Conservation (phyloP, 306 rosid genomes). For the Sphenostylis stenocarpa region DNA sequence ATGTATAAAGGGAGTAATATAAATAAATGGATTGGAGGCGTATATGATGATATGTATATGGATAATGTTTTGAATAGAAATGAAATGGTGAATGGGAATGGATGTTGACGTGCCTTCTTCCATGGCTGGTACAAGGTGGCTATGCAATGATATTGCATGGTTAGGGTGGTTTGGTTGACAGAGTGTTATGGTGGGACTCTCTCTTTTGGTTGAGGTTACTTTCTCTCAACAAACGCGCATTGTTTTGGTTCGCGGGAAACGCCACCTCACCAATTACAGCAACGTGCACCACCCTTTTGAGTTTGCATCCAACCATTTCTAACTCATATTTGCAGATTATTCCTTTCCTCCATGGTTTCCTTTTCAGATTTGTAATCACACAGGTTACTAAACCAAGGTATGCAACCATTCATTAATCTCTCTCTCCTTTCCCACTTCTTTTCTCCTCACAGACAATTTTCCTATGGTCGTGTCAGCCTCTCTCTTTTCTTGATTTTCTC, state of each 20-base stretch:
- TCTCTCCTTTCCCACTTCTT: background rate
- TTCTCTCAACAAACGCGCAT: slow-evolving; percentile 45
- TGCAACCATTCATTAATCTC: background rate
- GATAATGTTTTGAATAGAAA: background rate
- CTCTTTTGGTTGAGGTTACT: slow-evolving; percentile 13
- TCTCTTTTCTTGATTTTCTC: background rate
- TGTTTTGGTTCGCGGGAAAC: background rate
- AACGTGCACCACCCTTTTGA: background rate
- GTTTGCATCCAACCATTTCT: slow-evolving; percentile 31
- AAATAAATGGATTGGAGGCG: background rate
- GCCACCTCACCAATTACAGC: slow-evolving; percentile 2
- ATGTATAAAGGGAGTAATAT: background rate
- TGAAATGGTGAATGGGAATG: background rate
- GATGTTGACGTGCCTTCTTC: slow-evolving; percentile 6
- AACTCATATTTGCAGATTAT: background rate
- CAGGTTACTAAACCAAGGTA: slow-evolving; percentile 32
- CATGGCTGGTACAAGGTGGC: background rate
- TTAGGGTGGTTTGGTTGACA: slow-evolving; percentile 27
- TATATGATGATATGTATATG: background rate
- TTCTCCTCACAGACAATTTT: slow-evolving; percentile 16
- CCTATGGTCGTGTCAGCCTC: background rate
- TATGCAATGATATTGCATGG: slow-evolving; percentile 33
- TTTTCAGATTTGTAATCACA: background rate
- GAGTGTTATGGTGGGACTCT: slow-evolving; percentile 37
- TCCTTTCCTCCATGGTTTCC: slow-evolving; percentile 11